Percentiles rank a stretch among this genome's conserved stretches.
phyloP scores from a whole-genome alignment of 2,329 filamentous ascomycete species.

The Macrophomina phaseolina region DNA sequence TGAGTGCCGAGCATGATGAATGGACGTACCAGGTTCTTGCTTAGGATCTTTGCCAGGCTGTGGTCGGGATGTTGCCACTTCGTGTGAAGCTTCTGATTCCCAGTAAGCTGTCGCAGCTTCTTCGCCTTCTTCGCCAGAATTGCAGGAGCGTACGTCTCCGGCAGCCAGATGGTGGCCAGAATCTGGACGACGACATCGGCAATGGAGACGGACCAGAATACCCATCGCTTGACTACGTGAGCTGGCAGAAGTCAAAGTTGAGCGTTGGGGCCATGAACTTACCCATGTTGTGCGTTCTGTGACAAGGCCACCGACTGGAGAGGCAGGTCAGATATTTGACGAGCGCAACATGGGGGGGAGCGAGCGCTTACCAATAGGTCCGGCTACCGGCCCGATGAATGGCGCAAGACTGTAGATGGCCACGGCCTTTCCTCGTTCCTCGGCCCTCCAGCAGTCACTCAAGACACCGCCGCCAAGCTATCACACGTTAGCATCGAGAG shows the following conservation, averaged over 20 bases:
- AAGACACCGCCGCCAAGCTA: slow-evolving; percentile 43
- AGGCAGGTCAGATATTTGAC: slow-evolving; percentile 53
- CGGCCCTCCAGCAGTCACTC: slow-evolving; percentile 63
- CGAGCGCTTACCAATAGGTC: slow-evolving; percentile 63
- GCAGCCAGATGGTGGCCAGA: slow-evolving; percentile 66
- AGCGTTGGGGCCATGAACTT: slow-evolving; percentile 42
- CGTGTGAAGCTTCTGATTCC: slow-evolving; percentile 60
- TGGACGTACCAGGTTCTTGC: slow-evolving; percentile 72
- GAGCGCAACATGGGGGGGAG: slow-evolving; percentile 49
- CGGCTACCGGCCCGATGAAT: slow-evolving; percentile 67
- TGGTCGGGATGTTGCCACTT: slow-evolving; percentile 68
- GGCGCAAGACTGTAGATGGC: slow-evolving; percentile 67
- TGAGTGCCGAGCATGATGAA: slow-evolving; percentile 74
- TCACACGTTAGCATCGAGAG: slow-evolving; percentile 35
- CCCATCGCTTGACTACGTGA: slow-evolving; percentile 74
- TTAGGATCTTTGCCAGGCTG: slow-evolving; percentile 64
- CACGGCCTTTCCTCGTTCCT: slow-evolving; percentile 67
- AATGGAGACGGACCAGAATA: slow-evolving; percentile 71
- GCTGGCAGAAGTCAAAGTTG: slow-evolving; percentile 60
- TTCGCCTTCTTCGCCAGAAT: slow-evolving; percentile 60
- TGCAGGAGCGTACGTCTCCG: slow-evolving; percentile 54
- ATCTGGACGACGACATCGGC: slow-evolving; percentile 64
- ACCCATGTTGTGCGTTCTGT: slow-evolving; percentile 68
- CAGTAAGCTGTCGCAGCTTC: slow-evolving; percentile 62
- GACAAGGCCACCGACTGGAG: slow-evolving; percentile 64